A percentile compares a stretch with the other conserved stretches of the same genome.
These are phyloP conservation scores for Euphorbia schlechtendalii DNA, from an alignment of 441 rosid species.

Conservation along the genomic window DNA sequence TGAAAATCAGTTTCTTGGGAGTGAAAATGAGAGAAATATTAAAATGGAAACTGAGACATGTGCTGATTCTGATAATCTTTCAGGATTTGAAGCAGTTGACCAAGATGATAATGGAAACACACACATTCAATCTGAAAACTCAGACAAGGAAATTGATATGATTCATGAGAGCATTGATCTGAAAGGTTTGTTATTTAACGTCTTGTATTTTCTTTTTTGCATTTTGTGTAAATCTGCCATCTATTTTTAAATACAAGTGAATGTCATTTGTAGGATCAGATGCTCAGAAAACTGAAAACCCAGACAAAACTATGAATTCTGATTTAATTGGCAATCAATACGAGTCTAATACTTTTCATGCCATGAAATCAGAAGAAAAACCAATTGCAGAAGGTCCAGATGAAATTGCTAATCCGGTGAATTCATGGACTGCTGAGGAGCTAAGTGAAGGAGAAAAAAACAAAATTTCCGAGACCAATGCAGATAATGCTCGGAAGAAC, in stretches of 20 bases:
- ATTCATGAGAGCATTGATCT: slow-evolving; percentile 6
- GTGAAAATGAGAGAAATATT: too few species aligned
- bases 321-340: background rate
- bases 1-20: slow-evolving; percentile 22
- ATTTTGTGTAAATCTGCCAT: background rate
- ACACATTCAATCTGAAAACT: background rate
- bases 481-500: too few species aligned
- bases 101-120: slow-evolving; percentile 12
- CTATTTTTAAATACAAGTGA: background rate
- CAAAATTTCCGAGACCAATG: too few species aligned
- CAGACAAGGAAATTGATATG: background rate
- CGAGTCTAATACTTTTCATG: slow-evolving; percentile 12
- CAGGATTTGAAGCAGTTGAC: slow-evolving; percentile 13
- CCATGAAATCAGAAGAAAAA: background rate
- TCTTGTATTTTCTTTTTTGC: background rate
- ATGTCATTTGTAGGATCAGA: slow-evolving; percentile 16
- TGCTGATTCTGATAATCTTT: slow-evolving; percentile 8
- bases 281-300: slow-evolving; percentile 9
- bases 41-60: slow-evolving; percentile 12
- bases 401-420: background rate
- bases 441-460: slow-evolving; percentile 1
- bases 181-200: slow-evolving; percentile 21
- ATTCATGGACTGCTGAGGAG: background rate
- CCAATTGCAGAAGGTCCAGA: background rate
- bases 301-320: slow-evolving; percentile 6